Evolutionary conservation across 306 rosid species (phyloP).

Genomic region (Acacia melanoxylon): DNA sequence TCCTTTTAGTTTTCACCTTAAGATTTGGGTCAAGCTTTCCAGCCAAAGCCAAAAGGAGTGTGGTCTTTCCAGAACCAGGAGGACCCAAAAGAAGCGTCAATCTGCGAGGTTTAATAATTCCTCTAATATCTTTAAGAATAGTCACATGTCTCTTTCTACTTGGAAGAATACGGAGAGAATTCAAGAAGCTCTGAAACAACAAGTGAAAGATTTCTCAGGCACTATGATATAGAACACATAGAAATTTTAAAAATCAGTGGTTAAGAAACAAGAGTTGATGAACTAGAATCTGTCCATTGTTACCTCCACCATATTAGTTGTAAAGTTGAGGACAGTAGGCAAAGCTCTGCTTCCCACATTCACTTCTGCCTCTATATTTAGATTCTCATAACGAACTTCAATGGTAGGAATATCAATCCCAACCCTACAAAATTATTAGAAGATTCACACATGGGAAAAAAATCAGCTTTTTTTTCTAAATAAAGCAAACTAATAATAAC

Average conservation of each 20-base stretch:
- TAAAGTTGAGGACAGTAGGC: constrained; percentile 56
- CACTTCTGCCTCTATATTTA: constrained; percentile 63
- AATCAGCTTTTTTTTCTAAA: background rate
- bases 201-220: background rate
- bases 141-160: constrained; percentile 40
- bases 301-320: constrained; percentile 46
- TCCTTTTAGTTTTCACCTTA: constrained; percentile 39
- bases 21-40: constrained; percentile 71
- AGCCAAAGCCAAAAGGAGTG: constrained; percentile 68
- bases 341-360: constrained; percentile 67
- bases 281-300: background rate
- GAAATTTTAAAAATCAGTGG: background rate
- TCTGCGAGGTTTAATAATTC: constrained; percentile 74
- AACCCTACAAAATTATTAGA: constrained; percentile 44
- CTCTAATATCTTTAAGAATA: constrained; percentile 71
- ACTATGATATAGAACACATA: constrained; percentile 1
- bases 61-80: constrained; percentile 85
- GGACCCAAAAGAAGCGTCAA: constrained; percentile 88
- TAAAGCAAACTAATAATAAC: background rate
- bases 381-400: constrained; percentile 71
- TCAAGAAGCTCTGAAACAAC: constrained; percentile 33
- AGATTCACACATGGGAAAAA: background rate
- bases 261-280: background rate
- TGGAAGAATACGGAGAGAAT: constrained; percentile 39
- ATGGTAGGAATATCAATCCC: constrained; percentile 64